phyloP scores from a whole-genome alignment of 73 alveolate species.

The Stentor roeselii region DNA sequence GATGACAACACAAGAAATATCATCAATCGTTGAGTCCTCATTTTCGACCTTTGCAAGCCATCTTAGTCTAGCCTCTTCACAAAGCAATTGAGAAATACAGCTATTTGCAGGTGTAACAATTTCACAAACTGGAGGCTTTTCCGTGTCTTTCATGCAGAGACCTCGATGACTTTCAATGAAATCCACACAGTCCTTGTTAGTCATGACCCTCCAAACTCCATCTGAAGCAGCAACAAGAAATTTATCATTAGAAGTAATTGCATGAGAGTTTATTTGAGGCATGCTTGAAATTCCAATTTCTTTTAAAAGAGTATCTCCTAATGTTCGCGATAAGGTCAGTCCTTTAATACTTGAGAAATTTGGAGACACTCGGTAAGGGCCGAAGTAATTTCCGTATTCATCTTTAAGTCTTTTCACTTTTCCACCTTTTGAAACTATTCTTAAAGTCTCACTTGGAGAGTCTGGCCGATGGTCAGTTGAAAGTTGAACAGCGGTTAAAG shows the following conservation, averaged over 20 bases:
- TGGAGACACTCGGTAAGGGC: constrained; percentile 10
- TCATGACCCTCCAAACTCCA: constrained; percentile 3
- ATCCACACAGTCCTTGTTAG: neutral
- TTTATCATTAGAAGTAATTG: neutral
- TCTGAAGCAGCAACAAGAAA: neutral
- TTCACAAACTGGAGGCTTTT: neutral
- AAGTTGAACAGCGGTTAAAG: constrained; percentile 2
- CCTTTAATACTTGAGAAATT: neutral
- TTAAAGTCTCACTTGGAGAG: neutral
- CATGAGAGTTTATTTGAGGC: neutral
- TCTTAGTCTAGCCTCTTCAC: constrained; percentile 34
- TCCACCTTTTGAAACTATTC: neutral
- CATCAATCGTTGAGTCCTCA: constrained; percentile 15
- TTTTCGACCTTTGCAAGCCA: constrained; percentile 5
- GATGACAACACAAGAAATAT: constrained; percentile 18
- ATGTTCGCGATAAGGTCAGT: neutral
- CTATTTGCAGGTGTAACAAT: neutral
- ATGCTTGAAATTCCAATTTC: neutral
- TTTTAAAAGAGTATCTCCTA: neutral
- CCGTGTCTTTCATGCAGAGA: neutral
- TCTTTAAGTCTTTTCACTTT: neutral
- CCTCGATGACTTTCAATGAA: neutral
- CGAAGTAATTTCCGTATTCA: neutral
- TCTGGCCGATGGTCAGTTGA: constrained; percentile 9
- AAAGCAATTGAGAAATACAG: neutral